Conservation (phyloP, 805 yeast genomes). For the Sungouiozyma intestinalis region DNA sequence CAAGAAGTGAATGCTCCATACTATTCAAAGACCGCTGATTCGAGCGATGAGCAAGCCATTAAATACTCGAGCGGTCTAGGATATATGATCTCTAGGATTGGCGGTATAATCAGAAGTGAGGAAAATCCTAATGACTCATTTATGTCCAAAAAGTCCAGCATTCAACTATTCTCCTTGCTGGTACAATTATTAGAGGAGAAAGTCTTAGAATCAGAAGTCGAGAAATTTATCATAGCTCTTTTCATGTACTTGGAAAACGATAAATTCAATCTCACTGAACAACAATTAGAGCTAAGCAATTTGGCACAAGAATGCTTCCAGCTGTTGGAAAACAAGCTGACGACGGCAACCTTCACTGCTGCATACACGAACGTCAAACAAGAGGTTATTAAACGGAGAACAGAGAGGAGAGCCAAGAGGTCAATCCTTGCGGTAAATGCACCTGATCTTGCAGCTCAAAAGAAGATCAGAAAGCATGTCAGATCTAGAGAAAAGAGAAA, state of each 20-base stretch:
- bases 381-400: slow-evolving; percentile 49
- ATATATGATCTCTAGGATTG: slow-evolving; percentile 44
- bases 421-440: slow-evolving; percentile 65
- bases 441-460: slow-evolving; percentile 74
- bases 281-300: slow-evolving; percentile 41
- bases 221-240: slow-evolving; percentile 45
- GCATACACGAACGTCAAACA: slow-evolving; percentile 56
- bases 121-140: slow-evolving; percentile 42
- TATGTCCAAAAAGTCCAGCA: slow-evolving; percentile 54
- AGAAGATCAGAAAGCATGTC: slow-evolving; percentile 67
- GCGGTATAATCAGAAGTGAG: slow-evolving; percentile 59
- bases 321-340: slow-evolving; percentile 56
- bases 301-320: slow-evolving; percentile 57
- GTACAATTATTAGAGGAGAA: slow-evolving; percentile 39
- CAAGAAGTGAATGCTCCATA: slow-evolving; percentile 33
- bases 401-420: slow-evolving; percentile 64
- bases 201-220: slow-evolving; percentile 34
- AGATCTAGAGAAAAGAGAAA: slow-evolving; percentile 69
- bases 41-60: slow-evolving; percentile 14
- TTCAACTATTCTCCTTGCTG: slow-evolving; percentile 61
- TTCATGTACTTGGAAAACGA: slow-evolving; percentile 38
- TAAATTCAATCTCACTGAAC: slow-evolving; percentile 23
- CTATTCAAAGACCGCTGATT: slow-evolving; percentile 22
- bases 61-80: slow-evolving; percentile 20
- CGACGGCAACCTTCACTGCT: slow-evolving; percentile 56